Conservation (phyloP, 2,329 filamentous ascomycete species). For the Fusarium sp. region DNA sequence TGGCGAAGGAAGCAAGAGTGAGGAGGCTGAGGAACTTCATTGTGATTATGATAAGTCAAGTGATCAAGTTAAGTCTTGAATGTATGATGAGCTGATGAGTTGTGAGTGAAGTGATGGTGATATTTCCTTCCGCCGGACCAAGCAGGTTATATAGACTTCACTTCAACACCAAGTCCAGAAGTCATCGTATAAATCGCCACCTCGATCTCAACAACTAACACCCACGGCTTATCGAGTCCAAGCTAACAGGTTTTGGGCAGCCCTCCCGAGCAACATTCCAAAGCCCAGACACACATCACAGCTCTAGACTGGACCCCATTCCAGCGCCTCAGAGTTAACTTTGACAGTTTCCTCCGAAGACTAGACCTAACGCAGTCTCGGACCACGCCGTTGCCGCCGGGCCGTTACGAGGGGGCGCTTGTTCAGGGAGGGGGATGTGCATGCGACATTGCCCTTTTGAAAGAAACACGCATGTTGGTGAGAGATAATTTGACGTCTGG, state of each 20-base stretch:
- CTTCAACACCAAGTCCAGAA: neutral
- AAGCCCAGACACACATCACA: neutral
- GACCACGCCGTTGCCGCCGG: slow-evolving; percentile 26
- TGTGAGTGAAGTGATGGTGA: neutral
- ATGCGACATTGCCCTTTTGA: neutral
- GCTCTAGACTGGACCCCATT: slow-evolving; percentile 13
- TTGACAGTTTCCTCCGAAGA: slow-evolving; percentile 1
- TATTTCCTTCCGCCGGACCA: neutral
- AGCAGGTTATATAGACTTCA: slow-evolving; percentile 25
- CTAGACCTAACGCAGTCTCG: slow-evolving; percentile 10
- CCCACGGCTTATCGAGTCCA: neutral
- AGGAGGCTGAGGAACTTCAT: slow-evolving; percentile 36
- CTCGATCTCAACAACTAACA: neutral
- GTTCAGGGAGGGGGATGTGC: neutral
- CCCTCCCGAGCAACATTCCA: slow-evolving; percentile 20
- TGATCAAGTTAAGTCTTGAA: neutral
- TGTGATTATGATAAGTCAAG: neutral
- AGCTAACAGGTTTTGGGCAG: slow-evolving; percentile 6
- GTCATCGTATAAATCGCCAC: neutral
- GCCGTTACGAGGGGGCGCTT: slow-evolving; percentile 3
- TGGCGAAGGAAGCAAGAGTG: slow-evolving; percentile 20
- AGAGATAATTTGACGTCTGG: neutral
- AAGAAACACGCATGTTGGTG: neutral
- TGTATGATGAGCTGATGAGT: neutral
- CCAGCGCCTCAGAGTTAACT: neutral